phyloP scores from a whole-genome alignment of 306 rosid species.

The Geum urbanum region DNA sequence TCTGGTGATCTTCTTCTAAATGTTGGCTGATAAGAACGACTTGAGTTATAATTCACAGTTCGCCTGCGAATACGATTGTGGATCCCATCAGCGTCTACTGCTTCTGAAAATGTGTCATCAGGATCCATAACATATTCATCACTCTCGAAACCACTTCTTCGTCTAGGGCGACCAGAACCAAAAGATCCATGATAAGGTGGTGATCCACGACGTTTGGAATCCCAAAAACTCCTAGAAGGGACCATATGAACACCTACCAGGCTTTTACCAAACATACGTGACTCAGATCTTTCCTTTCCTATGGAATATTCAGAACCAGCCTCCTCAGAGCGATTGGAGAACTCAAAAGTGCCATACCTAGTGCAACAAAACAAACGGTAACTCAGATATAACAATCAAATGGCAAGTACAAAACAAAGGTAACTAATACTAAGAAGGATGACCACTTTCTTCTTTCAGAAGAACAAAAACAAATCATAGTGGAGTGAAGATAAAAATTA shows the following conservation, averaged over 20 bases:
- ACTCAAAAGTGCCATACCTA: slow-evolving; percentile 25
- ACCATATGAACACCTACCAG: slow-evolving; percentile 3
- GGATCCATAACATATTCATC: slow-evolving; percentile 22
- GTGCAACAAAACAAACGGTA: slow-evolving; percentile 1
- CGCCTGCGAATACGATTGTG: slow-evolving; percentile 27
- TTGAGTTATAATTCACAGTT: slow-evolving; percentile 16
- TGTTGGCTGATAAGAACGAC: slow-evolving; percentile 20
- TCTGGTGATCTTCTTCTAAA: slow-evolving; percentile 34
- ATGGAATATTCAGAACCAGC: slow-evolving; percentile 18
- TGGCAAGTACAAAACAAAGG: background rate
- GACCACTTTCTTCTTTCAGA: background rate
- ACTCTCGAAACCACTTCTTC: slow-evolving; percentile 25
- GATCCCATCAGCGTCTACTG: slow-evolving; percentile 11
- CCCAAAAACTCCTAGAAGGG: slow-evolving; percentile 22
- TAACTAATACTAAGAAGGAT: background rate
- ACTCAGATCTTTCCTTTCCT: slow-evolving; percentile 27
- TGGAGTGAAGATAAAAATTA: background rate
- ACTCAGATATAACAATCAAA: background rate
- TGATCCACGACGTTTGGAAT: slow-evolving; percentile 20
- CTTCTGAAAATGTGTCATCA: slow-evolving; percentile 17
- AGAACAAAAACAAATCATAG: background rate
- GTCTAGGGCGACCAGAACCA: slow-evolving; percentile 24
- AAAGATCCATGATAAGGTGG: slow-evolving; percentile 22
- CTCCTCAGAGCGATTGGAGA: slow-evolving; percentile 21
- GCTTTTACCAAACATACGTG: slow-evolving; percentile 17